A percentile compares a stretch with the other conserved stretches of the same genome.
Conservation (phyloP, 306 rosid species). For the Vigna angularis region DNA sequence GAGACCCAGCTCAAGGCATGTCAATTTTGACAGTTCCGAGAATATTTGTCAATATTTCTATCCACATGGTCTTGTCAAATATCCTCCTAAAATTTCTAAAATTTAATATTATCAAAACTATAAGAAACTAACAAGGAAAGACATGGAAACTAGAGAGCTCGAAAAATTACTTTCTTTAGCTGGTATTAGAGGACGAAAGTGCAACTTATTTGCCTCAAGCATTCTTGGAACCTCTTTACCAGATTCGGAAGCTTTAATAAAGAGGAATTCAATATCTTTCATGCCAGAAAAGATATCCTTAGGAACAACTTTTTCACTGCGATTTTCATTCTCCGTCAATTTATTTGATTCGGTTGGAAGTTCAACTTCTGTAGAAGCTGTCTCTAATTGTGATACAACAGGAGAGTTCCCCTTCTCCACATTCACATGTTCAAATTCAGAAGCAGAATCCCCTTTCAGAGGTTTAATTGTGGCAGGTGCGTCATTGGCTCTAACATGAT, state of each 20-base stretch:
- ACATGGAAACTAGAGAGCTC: conserved; percentile 37
- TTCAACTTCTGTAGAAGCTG: conserved; percentile 48
- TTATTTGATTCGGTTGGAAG: conserved; percentile 52
- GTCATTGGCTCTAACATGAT: conserved; percentile 54
- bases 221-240: conserved; percentile 91
- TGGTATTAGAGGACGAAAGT: conserved; percentile 71
- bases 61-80: neutral
- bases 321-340: conserved; percentile 54
- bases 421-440: conserved; percentile 59
- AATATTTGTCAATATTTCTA: conserved; percentile 1
- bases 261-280: conserved; percentile 75
- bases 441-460: conserved; percentile 52
- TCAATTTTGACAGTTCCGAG: conserved; percentile 16
- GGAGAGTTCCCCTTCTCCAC: conserved; percentile 62
- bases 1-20: neutral
- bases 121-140: conserved; percentile 9
- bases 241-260: conserved; percentile 74
- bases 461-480: conserved; percentile 52
- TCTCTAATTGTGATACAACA: conserved; percentile 43
- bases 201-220: conserved; percentile 93
- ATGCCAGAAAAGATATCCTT: conserved; percentile 81
- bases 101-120: conserved; percentile 23
- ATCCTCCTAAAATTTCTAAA: conserved; percentile 16
- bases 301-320: conserved; percentile 62
- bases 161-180: conserved; percentile 73